phyloP scores from a whole-genome alignment of 352 stramenopile genomes.

The Globisporangium irregulare region DNA sequence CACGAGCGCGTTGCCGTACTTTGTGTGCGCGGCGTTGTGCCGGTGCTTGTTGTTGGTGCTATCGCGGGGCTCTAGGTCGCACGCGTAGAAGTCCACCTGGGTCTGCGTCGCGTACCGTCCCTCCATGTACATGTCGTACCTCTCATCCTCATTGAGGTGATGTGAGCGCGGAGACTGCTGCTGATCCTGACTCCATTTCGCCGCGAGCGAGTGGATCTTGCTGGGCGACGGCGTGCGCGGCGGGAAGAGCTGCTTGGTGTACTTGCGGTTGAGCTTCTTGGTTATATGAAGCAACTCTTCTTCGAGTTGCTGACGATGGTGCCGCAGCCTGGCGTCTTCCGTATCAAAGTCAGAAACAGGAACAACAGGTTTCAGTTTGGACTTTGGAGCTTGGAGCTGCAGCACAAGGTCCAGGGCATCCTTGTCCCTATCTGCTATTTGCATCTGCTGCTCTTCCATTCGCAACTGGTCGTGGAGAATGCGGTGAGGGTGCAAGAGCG shows the following conservation, averaged over 20 bases:
- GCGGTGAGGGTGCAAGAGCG: slow-evolving; percentile 20
- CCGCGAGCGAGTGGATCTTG: slow-evolving; percentile 36
- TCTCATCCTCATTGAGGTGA: slow-evolving; percentile 16
- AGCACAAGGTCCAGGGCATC: slow-evolving; percentile 18
- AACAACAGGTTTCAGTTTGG: neutral
- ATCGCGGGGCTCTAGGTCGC: slow-evolving; percentile 45
- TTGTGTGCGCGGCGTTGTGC: slow-evolving; percentile 49
- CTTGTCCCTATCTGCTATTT: slow-evolving; percentile 15
- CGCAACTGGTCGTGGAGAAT: slow-evolving; percentile 15
- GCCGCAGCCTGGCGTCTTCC: slow-evolving; percentile 20
- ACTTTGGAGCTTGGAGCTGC: slow-evolving; percentile 1
- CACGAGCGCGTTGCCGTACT: slow-evolving; percentile 66
- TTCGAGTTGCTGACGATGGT: slow-evolving; percentile 41
- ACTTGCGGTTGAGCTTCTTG: slow-evolving; percentile 73
- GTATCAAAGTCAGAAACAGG: neutral
- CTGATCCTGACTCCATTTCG: slow-evolving; percentile 41
- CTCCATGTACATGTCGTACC: slow-evolving; percentile 53
- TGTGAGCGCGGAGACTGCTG: neutral
- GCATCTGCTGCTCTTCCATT: slow-evolving; percentile 15
- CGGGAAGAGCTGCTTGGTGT: slow-evolving; percentile 49
- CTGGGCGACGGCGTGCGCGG: slow-evolving; percentile 22
- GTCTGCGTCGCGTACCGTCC: slow-evolving; percentile 55
- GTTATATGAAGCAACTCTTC: slow-evolving; percentile 52
- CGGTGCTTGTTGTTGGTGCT: slow-evolving; percentile 42
- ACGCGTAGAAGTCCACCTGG: slow-evolving; percentile 61